Evolutionary conservation across 495 filamentous ascomycete species (phyloP).

Genomic region (Penicillium angulare): DNA sequence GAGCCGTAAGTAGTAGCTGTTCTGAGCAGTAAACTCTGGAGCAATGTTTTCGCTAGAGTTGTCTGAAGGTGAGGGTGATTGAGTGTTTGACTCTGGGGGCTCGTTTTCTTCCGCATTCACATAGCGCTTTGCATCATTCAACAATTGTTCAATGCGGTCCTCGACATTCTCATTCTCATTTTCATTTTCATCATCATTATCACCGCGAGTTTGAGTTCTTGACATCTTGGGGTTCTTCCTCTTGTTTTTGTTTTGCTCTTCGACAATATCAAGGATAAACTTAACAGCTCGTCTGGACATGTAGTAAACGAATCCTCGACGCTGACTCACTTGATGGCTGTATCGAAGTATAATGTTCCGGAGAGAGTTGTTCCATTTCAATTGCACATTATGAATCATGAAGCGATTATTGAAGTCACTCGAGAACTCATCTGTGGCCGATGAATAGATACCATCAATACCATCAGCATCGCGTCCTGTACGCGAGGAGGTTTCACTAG

Average conservation of each 20-base stretch:
- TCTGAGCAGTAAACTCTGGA: conserved; percentile 88
- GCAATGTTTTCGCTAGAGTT: conserved; percentile 73
- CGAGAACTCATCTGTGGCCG: conserved; percentile 60
- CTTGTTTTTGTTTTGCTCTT: conserved; percentile 76
- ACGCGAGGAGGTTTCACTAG: conserved; percentile 46
- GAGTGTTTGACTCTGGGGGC: conserved; percentile 27
- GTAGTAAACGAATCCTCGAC: conserved; percentile 96
- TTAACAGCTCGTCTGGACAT: conserved; percentile 94
- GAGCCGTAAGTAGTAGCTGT: conserved; percentile 88
- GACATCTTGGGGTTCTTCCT: conserved; percentile 43
- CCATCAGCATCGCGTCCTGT: conserved; percentile 49
- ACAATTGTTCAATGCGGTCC: conserved; percentile 81
- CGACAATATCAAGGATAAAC: conserved; percentile 95
- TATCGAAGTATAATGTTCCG: conserved; percentile 96
- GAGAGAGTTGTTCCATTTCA: conserved; percentile 97
- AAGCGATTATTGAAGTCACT: conserved; percentile 98
- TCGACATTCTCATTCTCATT: conserved; percentile 63
- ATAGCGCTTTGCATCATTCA: conserved; percentile 81
- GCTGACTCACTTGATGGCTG: conserved; percentile 94
- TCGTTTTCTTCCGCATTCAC: conserved; percentile 68
- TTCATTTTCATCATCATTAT: conserved; percentile 53
- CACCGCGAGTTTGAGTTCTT: conserved; percentile 23
- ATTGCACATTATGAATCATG: conserved; percentile 92
- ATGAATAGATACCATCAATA: conserved; percentile 40
- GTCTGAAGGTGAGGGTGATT: conserved; percentile 38